Base-by-base conservation (phyloP, 2,329 filamentous ascomycete species). In the Fusarium chuoi region DNA sequence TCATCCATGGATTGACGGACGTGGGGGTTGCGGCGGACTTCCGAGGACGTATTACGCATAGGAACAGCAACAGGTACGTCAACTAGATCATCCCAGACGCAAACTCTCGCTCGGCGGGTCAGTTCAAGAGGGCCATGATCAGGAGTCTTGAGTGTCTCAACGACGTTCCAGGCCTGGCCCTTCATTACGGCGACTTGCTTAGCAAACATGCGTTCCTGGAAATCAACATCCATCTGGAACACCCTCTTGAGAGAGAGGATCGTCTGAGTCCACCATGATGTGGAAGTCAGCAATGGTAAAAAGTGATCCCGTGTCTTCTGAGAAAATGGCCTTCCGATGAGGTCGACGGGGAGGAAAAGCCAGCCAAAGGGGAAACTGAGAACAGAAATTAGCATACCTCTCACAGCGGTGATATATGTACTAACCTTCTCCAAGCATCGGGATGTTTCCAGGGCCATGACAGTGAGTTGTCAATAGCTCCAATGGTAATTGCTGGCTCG, bases 381-480 rank as follows among this genome's bases (percentile, higher is more conserved):
- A 38, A 45, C 38, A 2, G 2, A 11, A 20, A 52, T 69, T 63
- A 69, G 54, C 26, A 54, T 20, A 20, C 28, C 10, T 38, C 14
- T 48, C 49, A 62, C 56, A 7, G 9, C 6, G 26, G n/a, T 36
- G 15, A 39, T 10, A 15, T 46, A 14, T 63, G 73, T 79, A 86
- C 87, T 48, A 52, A 75, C 73, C 87, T 91, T 80, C 89, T 85
- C 88, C 91, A 93, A 38, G 96, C 96, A 86, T 99, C 96, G 0
- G 96, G 96, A 78, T 98, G 96, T 82, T 98, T 98, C 96, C 96
- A 99, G 5, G 96, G 96, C 95, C 96, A 99, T 4, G 96, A 98
- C 74, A 99, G 83, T 75, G 95, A 98, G 83, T 99, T 99, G 82
- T 99, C 96, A 75, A 99, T 99, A 64, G 96, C 96, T 52, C 96